Evolutionary conservation across 306 rosid genomes (phyloP).

Genomic region (Cyamopsis tetragonoloba): DNA sequence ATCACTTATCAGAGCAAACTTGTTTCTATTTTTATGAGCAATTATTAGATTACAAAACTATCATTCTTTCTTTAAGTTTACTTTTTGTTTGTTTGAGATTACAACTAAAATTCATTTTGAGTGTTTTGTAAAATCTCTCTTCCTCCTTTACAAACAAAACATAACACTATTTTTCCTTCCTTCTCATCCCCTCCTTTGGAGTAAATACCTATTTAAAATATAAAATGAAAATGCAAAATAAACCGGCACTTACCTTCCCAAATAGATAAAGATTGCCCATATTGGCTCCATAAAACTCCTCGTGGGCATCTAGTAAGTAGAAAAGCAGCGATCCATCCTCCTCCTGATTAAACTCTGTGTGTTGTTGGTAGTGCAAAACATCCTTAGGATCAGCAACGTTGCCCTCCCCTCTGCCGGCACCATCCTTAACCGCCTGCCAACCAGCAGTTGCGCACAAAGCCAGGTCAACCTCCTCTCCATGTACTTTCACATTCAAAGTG

Average conservation of each 20-base stretch:
- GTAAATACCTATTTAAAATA: too few species aligned
- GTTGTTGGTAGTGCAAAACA: constrained; percentile 36
- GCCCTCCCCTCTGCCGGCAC: constrained; percentile 30
- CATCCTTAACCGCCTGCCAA: constrained; percentile 63
- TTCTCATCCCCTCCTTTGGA: too few species aligned
- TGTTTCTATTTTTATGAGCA: too few species aligned
- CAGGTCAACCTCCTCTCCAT: constrained; percentile 49
- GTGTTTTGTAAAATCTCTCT: too few species aligned
- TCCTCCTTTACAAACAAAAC: too few species aligned
- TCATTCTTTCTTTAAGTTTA: too few species aligned
- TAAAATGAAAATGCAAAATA: neutral
- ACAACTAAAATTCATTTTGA: too few species aligned
- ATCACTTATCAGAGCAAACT: too few species aligned
- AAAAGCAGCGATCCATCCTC: constrained; percentile 68
- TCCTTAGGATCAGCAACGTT: constrained; percentile 24
- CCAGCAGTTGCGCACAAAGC: constrained; percentile 63
- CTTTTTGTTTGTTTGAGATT: too few species aligned
- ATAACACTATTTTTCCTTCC: too few species aligned
- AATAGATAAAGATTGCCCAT: constrained; percentile 79
- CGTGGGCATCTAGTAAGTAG: constrained; percentile 77
- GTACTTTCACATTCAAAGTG: constrained; percentile 73
- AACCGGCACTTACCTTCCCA: constrained; percentile 98
- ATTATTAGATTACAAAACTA: too few species aligned
- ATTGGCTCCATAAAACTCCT: constrained; percentile 76
- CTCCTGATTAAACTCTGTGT: constrained; percentile 46